Evolutionary conservation across 306 rosid genomes (phyloP).

Genomic region (Morella rubra): DNA sequence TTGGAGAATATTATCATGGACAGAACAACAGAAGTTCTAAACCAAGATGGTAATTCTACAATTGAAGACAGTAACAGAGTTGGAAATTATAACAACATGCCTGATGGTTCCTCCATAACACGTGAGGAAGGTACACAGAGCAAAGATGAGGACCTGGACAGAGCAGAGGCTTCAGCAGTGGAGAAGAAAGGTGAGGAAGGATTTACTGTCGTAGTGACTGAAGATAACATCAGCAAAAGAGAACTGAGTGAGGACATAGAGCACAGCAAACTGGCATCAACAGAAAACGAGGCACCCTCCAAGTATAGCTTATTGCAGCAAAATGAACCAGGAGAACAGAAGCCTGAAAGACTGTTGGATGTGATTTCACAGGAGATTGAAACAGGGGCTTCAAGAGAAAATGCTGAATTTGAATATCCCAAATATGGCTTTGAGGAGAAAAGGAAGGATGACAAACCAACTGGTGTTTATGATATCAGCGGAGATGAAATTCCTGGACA

Average conservation of each 20-base stretch:
- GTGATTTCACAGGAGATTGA: slow-evolving; percentile 17
- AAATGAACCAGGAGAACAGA: slow-evolving; percentile 29
- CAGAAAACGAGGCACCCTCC: slow-evolving; percentile 1
- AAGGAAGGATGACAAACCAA: slow-evolving; percentile 24
- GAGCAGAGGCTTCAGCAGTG: slow-evolving; percentile 13
- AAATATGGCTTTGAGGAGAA: slow-evolving; percentile 8
- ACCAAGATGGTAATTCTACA: background rate
- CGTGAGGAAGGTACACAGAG: background rate
- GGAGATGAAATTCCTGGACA: slow-evolving; percentile 17
- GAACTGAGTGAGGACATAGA: slow-evolving; percentile 19
- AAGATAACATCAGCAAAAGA: slow-evolving; percentile 7
- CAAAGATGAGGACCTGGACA: slow-evolving; percentile 11
- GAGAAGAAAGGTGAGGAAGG: slow-evolving; percentile 10
- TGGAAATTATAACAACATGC: slow-evolving; percentile 8
- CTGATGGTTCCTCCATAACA: background rate
- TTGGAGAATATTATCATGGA: slow-evolving; percentile 6
- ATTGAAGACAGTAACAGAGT: background rate
- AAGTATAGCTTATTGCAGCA: slow-evolving; percentile 17
- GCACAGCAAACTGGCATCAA: slow-evolving; percentile 2
- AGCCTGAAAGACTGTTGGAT: slow-evolving; percentile 10
- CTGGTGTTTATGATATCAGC: background rate
- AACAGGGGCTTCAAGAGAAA: slow-evolving; percentile 15
- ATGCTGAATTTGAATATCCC: background rate
- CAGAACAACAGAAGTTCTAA: slow-evolving; percentile 19
- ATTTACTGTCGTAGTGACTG: background rate